Evolutionary conservation across 345 rosid genomes (phyloP).

Genomic region (Acer yangbiense): DNA sequence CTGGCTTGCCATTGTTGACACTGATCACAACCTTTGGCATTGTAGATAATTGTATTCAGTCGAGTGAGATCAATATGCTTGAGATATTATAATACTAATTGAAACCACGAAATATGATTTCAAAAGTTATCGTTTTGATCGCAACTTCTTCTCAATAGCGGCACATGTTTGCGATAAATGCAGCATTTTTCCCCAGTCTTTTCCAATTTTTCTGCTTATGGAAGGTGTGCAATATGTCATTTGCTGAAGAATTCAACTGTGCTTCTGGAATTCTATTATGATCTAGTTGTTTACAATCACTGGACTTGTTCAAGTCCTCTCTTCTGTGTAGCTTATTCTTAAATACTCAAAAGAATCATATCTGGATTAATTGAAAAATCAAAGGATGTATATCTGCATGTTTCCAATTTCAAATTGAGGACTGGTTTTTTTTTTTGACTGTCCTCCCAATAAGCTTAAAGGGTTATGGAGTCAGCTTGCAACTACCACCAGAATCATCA

Average conservation of each 20-base stretch:
- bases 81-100: too few relatives aligned
- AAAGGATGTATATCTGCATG: not conserved
- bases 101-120: not conserved
- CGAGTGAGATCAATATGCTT: too few relatives aligned
- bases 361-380: not conserved
- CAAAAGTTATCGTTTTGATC: not conserved
- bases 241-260: not conserved
- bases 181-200: not conserved
- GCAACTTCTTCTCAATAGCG: too few relatives aligned
- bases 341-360: not conserved
- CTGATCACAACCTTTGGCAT: not conserved
- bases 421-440: not conserved
- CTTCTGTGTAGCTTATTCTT: not conserved
- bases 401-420: not conserved
- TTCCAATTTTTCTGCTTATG: not conserved
- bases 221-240: not conserved
- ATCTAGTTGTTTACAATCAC: not conserved
- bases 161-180: not conserved
- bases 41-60: not conserved
- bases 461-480: not conserved
- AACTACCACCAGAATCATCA: not conserved
- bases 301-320: not conserved
- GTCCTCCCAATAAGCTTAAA: not conserved
- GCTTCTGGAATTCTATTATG: not conserved
- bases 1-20: conserved; percentile 2